These are phyloP conservation scores for Rhizopogon rudus DNA, from an alignment of 768 basidiomycete species.

Conservation along the genomic window DNA sequence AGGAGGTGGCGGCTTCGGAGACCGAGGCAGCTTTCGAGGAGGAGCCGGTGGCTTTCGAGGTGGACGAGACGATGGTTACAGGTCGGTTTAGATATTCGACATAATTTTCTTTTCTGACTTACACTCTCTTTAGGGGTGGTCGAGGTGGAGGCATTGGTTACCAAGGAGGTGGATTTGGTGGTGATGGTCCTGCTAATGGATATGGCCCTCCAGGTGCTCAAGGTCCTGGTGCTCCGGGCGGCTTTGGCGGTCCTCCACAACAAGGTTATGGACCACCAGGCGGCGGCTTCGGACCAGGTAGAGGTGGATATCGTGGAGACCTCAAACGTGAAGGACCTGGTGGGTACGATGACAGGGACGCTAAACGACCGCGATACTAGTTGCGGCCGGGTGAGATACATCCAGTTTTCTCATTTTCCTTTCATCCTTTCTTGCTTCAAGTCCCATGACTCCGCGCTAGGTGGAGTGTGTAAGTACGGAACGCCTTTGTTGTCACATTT, in stretches of 20 bases:
- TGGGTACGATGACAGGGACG: constrained; percentile 78
- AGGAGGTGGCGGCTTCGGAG: constrained; percentile 31
- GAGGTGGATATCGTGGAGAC: constrained; percentile 62
- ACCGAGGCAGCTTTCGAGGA: constrained; percentile 35
- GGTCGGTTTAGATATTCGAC: constrained; percentile 28
- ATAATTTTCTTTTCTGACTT: constrained; percentile 12
- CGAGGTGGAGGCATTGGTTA: constrained; percentile 73
- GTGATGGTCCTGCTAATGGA: constrained; percentile 49
- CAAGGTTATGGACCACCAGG: constrained; percentile 41
- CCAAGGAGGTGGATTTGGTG: constrained; percentile 56
- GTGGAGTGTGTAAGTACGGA: constrained; percentile 31
- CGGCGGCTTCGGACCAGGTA: constrained; percentile 39
- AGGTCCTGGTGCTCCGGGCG: constrained; percentile 36
- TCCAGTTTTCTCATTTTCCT: constrained; percentile 20
- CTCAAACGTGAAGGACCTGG: constrained; percentile 73
- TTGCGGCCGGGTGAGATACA: constrained; percentile 31
- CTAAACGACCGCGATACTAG: constrained; percentile 81
- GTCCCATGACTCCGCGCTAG: constrained; percentile 21
- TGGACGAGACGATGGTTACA: constrained; percentile 43
- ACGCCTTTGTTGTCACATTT: constrained; percentile 18
- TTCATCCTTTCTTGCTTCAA: constrained; percentile 20
- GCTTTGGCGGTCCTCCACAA: constrained; percentile 32
- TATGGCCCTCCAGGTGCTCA: constrained; percentile 45
- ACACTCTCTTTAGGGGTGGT: constrained; percentile 39
- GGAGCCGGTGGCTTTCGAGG: constrained; percentile 41